Base-by-base conservation (phyloP, 306 rosid species). In the Pachyrhizus erosus region DNA sequence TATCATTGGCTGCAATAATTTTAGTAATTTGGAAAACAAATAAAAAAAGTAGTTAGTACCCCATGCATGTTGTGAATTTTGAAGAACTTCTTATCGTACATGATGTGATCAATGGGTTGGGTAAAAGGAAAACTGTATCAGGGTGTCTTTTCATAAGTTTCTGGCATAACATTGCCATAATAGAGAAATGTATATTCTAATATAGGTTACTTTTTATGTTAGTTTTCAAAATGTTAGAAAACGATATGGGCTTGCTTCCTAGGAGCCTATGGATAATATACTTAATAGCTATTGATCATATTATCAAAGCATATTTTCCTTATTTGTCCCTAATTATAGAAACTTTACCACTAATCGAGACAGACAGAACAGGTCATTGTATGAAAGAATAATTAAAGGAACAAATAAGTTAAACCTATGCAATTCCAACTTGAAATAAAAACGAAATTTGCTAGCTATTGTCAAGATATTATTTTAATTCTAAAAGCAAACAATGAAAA, bases 1-100 rank as follows among this genome's bases (percentile, higher is more conserved):
- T 86, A 85, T 76, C 51, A 71, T 31, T 96, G 99, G 99, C 92
- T 96, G 77, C 92, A 84, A 81, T 94, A 89, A 27, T 89, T 96
- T 78, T 84, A 91, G 65, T 93, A 87, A 87, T 10, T 52, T 55
- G 76, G n/a, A n/a, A n/a, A n/a, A n/a, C n/a, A n/a, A n/a, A n/a
- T n/a, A n/a, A n/a, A 2, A 33, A 33, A 66, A 58, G 27, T 68
- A 48, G 69, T 65, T 46, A 46, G 78, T 80, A 48, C 66, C 67
- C n/a, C 73, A n/a, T 71, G 62, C 75, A 58, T 81, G 72, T 55
- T 79, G 75, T 61, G 46, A 70, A 55, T 82, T 75, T 75, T 84
- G 88, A 66, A 81, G 74, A 77, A 66, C 86, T 42, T 62, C 31
- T 79, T 70, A 60, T 57, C 73, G 80, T 64, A 52, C 75, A 81